A percentile compares a stretch with the other conserved stretches of the same genome.
Evolutionary conservation across 495 filamentous ascomycete genomes (phyloP).

Genomic region (Lophiostoma macrostomum): DNA sequence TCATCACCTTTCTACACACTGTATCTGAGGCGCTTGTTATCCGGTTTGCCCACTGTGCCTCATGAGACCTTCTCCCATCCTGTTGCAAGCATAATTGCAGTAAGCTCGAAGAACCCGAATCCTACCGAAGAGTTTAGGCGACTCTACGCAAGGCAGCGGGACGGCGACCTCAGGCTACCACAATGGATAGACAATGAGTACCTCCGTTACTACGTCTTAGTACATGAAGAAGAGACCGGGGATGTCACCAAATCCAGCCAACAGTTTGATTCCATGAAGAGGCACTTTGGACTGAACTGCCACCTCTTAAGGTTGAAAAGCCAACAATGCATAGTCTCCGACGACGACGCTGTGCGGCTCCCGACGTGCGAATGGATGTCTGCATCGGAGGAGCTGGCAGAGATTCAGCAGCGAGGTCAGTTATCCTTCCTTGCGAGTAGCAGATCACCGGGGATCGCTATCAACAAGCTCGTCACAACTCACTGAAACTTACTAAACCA

Average conservation of each 20-base stretch:
- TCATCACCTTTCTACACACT: slow-evolving; percentile 70
- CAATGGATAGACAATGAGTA: slow-evolving; percentile 84
- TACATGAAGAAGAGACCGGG: slow-evolving; percentile 95
- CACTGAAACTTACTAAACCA: slow-evolving; percentile 15
- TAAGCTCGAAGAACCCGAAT: slow-evolving; percentile 76
- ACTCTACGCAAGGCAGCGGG: slow-evolving; percentile 73
- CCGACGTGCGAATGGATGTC: slow-evolving; percentile 85
- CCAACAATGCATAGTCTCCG: slow-evolving; percentile 79
- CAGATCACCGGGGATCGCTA: neutral
- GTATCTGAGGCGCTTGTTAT: slow-evolving; percentile 80
- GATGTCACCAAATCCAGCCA: slow-evolving; percentile 84
- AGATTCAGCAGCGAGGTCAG: slow-evolving; percentile 62
- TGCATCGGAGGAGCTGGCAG: slow-evolving; percentile 75
- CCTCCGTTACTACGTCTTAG: slow-evolving; percentile 89
- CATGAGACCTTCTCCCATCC: slow-evolving; percentile 95
- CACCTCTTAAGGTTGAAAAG: slow-evolving; percentile 83
- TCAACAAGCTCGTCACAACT: neutral
- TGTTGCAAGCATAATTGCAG: slow-evolving; percentile 92
- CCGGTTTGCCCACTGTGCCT: slow-evolving; percentile 67
- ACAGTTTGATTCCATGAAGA: slow-evolving; percentile 96
- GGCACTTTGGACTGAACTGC: slow-evolving; percentile 92
- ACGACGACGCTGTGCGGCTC: slow-evolving; percentile 83
- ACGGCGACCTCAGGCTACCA: slow-evolving; percentile 65
- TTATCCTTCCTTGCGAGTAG: slow-evolving; percentile 5
- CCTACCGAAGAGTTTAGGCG: slow-evolving; percentile 81